Conservation (phyloP, 441 rosid species). For the Adansonia gregorii region DNA sequence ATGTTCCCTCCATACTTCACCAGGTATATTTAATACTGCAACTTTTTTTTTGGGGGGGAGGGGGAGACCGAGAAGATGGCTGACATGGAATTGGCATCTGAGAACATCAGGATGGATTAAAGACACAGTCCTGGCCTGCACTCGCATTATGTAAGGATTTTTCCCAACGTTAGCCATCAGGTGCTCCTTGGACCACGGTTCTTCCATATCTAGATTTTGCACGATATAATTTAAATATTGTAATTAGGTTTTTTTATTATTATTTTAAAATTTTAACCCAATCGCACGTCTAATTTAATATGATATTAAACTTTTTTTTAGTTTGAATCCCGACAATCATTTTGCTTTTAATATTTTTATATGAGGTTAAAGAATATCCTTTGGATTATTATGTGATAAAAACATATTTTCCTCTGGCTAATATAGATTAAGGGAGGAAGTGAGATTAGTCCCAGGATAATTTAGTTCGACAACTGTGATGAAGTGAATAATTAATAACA, state of each 20-base stretch:
- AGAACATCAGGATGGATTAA: neutral
- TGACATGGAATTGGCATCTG: conserved; percentile 8
- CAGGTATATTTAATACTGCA: neutral
- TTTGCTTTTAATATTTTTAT: too few species aligned
- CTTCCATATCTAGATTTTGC: neutral
- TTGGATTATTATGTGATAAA: too few species aligned
- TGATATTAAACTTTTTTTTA: too few species aligned
- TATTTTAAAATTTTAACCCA: too few species aligned
- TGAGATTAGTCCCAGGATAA: neutral
- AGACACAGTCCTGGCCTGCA: neutral
- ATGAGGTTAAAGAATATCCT: too few species aligned
- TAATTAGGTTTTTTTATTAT: too few species aligned
- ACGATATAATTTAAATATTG: neutral
- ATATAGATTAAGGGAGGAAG: neutral
- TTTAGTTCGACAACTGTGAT: neutral
- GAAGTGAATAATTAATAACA: neutral
- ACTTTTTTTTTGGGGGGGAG: neutral
- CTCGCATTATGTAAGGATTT: neutral
- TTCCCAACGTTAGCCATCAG: conserved; percentile 9
- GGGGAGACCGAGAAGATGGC: conserved; percentile 10
- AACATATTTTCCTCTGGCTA: too few species aligned
- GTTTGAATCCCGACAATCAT: too few species aligned
- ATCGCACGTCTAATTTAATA: too few species aligned
- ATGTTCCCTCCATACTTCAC: neutral
- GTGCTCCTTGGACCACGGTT: conserved; percentile 19